phyloP scores from a whole-genome alignment of 2,329 filamentous ascomycete genomes.

The Xylariaceae sp. region DNA sequence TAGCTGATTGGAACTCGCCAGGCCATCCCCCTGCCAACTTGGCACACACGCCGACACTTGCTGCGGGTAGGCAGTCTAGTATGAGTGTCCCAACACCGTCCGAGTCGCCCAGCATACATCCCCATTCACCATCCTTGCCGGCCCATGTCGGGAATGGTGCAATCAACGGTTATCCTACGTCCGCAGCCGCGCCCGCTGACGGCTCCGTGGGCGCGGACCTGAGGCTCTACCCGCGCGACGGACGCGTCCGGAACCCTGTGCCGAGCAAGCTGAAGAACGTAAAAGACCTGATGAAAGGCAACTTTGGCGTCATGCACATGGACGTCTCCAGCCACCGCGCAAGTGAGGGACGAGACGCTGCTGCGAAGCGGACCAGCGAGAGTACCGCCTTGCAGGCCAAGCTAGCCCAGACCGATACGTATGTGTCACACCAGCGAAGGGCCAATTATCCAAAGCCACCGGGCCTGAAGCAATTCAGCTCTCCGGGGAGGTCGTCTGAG shows the following conservation, averaged over 20 bases:
- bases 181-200: constrained; percentile 10
- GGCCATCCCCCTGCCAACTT: constrained; percentile 22
- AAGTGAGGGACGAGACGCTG: constrained; percentile 41
- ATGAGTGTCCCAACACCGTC: constrained; percentile 13
- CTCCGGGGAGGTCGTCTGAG: constrained; percentile 15
- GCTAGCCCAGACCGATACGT: constrained; percentile 45
- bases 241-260: constrained; percentile 48
- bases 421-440: constrained; percentile 41
- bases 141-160: constrained; percentile 14
- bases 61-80: constrained; percentile 12
- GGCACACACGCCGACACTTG: constrained; percentile 16
- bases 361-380: constrained; percentile 55
- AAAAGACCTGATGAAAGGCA: constrained; percentile 48
- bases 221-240: constrained; percentile 32
- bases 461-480: constrained; percentile 20
- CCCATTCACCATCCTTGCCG: constrained; percentile 13
- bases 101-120: constrained; percentile 15
- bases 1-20: constrained; percentile 15
- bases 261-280: constrained; percentile 56
- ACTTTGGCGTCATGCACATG: constrained; percentile 59
- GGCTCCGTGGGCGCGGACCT: constrained; percentile 16
- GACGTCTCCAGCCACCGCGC: constrained; percentile 37
- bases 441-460: constrained; percentile 25
- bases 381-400: constrained; percentile 51
- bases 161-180: constrained; percentile 11